Evolutionary conservation across 2,329 filamentous ascomycete genomes (phyloP).

Genomic region (Aspergillus jensenii): DNA sequence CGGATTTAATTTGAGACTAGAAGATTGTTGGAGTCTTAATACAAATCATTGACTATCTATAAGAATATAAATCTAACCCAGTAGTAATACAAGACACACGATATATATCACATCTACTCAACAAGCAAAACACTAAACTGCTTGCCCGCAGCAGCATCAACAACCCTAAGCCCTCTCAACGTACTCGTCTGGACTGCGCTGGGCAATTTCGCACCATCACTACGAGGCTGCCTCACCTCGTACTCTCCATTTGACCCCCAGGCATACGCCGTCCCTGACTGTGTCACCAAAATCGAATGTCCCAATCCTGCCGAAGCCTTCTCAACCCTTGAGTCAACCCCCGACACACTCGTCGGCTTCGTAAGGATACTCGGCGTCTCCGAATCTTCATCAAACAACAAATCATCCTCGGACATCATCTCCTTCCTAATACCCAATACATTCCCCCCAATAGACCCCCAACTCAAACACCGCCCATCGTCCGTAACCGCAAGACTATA

Average conservation of each 20-base stretch:
- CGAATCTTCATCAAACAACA: conserved; percentile 10
- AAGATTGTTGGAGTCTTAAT: neutral
- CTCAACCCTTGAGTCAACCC: neutral
- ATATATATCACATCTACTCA: neutral
- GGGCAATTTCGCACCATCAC: conserved; percentile 56
- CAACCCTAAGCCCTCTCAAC: conserved; percentile 67
- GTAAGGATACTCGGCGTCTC: conserved; percentile 14
- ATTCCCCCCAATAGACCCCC: conserved; percentile 21
- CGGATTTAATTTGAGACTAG: no score
- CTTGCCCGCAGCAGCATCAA: conserved; percentile 71
- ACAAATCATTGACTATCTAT: neutral
- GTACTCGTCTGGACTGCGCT: conserved; percentile 71
- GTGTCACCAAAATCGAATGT: conserved; percentile 70
- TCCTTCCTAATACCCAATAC: conserved; percentile 13
- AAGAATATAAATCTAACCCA: no score
- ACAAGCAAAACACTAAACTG: conserved; percentile 54
- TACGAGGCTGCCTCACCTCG: conserved; percentile 51
- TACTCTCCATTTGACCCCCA: conserved; percentile 83
- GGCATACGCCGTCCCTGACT: conserved; percentile 65
- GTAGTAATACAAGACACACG: neutral
- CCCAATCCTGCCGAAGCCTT: conserved; percentile 43
- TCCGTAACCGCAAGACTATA: conserved; percentile 21
- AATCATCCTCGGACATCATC: neutral
- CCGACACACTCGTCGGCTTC: conserved; percentile 6
- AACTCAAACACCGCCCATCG: conserved; percentile 18